These are phyloP conservation scores for Chloris gayana DNA, from an alignment of 176 grass and related monocot species.

Conservation along the genomic window DNA sequence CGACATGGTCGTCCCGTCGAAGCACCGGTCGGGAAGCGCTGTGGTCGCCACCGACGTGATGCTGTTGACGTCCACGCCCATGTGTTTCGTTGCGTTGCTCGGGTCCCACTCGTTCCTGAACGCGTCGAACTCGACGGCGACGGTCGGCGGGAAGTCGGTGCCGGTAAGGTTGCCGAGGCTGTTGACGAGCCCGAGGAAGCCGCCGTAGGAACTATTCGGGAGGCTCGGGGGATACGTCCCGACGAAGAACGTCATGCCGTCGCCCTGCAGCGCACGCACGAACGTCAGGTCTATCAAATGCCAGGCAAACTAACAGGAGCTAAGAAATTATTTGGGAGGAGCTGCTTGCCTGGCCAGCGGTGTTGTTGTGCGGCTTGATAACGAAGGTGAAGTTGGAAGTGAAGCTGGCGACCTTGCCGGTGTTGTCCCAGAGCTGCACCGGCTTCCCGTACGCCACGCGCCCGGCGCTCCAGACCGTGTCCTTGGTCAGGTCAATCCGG, in stretches of 20 bases:
- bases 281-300: neutral
- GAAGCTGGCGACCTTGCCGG: constrained; percentile 30
- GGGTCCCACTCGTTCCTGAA: constrained; percentile 30
- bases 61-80: constrained; percentile 27
- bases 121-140: constrained; percentile 37
- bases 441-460: constrained; percentile 16
- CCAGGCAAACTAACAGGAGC: no score
- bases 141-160: neutral
- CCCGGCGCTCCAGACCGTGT: constrained; percentile 27
- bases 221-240: neutral
- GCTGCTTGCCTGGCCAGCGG: neutral
- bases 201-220: neutral
- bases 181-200: constrained; percentile 31
- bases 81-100: neutral
- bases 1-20: constrained; percentile 35
- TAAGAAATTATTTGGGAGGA: neutral
- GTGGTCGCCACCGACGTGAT: neutral
- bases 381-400: constrained; percentile 35
- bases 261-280: neutral
- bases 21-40: constrained; percentile 18
- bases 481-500: constrained; percentile 12
- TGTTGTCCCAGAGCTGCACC: constrained; percentile 1
- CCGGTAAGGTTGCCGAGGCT: constrained; percentile 3
- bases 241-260: constrained; percentile 47
- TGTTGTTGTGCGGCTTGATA: neutral